phyloP scores from a whole-genome alignment of 2,329 filamentous ascomycete species.

The Claviceps citrina region DNA sequence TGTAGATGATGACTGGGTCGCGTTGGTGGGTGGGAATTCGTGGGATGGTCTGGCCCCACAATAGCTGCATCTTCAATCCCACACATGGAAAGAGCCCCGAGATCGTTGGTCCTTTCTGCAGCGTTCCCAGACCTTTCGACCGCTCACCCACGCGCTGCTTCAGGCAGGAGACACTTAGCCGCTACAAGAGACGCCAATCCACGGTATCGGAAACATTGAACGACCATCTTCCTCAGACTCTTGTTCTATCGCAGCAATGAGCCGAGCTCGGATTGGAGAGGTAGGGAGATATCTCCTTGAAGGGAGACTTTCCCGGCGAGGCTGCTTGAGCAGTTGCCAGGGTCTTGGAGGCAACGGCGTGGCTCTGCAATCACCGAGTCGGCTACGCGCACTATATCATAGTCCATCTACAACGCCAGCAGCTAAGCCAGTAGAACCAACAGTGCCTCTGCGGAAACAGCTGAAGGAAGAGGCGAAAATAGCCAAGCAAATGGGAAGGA shows the following conservation, averaged over 20 bases:
- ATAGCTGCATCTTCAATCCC: background rate
- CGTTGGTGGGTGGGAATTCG: too few relatives aligned
- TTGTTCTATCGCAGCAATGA: background rate
- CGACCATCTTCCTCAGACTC: background rate
- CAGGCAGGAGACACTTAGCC: background rate
- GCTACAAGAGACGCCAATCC: background rate
- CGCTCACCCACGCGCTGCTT: background rate
- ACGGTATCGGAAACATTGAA: background rate
- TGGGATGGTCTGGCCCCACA: background rate
- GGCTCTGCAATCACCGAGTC: background rate
- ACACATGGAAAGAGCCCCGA: background rate
- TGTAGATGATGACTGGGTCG: too few relatives aligned
- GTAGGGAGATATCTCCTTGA: conserved; percentile 4
- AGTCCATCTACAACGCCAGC: conserved; percentile 6
- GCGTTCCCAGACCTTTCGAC: background rate
- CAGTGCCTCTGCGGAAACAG: conserved; percentile 51
- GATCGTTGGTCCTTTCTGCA: background rate
- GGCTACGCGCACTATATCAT: background rate
- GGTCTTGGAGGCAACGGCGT: background rate
- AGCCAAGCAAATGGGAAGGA: conserved; percentile 47
- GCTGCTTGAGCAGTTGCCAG: conserved; percentile 2
- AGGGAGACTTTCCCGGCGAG: conserved; percentile 3
- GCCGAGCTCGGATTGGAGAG: conserved; percentile 2
- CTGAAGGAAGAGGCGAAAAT: conserved; percentile 57
- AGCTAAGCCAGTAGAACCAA: conserved; percentile 9